These are phyloP conservation scores for Phaeosphaeriaceae sp. DNA, from an alignment of 2,329 filamentous ascomycete genomes.

Conservation along the genomic window DNA sequence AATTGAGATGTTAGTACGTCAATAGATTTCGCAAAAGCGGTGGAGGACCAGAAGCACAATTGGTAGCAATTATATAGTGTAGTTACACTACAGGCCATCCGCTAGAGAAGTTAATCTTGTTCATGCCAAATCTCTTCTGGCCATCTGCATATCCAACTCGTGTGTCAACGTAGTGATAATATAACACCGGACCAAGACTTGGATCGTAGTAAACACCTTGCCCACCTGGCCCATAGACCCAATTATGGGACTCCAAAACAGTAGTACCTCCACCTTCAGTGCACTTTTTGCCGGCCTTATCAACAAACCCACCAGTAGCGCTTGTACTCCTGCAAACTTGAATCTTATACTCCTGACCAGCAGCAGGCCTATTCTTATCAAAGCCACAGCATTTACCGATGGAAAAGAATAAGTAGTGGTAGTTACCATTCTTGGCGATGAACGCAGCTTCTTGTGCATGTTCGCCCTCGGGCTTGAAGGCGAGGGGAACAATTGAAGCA, in stretches of 20 bases:
- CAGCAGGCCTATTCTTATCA: constrained; percentile 57
- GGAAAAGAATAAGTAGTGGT: constrained; percentile 71
- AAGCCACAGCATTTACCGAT: constrained; percentile 68
- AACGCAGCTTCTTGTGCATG: constrained; percentile 65
- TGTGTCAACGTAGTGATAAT: constrained; percentile 68
- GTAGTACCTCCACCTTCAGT: constrained; percentile 64
- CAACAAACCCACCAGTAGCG: constrained; percentile 62
- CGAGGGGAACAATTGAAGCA: constrained; percentile 55
- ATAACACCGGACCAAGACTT: constrained; percentile 60
- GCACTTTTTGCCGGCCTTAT: constrained; percentile 61
- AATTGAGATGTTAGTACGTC: too few species aligned
- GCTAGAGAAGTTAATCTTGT: constrained; percentile 56
- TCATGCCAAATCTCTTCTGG: constrained; percentile 61
- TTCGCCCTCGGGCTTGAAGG: constrained; percentile 58
- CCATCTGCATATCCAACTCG: constrained; percentile 59
- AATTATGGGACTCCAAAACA: constrained; percentile 65
- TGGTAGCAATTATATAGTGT: too few species aligned
- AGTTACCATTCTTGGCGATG: constrained; percentile 61
- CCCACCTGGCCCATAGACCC: constrained; percentile 69
- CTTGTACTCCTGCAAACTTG: constrained; percentile 66
- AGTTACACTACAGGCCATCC: constrained; percentile 56
- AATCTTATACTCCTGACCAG: constrained; percentile 70
- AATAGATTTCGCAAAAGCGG: too few species aligned
- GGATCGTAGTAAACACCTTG: constrained; percentile 65
- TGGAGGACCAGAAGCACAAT: too few species aligned